Evolutionary conservation across 2,329 filamentous ascomycete species (phyloP), one percentile per base, ranked within the genome.

Genomic region (Aspergillus bombycis): DNA sequence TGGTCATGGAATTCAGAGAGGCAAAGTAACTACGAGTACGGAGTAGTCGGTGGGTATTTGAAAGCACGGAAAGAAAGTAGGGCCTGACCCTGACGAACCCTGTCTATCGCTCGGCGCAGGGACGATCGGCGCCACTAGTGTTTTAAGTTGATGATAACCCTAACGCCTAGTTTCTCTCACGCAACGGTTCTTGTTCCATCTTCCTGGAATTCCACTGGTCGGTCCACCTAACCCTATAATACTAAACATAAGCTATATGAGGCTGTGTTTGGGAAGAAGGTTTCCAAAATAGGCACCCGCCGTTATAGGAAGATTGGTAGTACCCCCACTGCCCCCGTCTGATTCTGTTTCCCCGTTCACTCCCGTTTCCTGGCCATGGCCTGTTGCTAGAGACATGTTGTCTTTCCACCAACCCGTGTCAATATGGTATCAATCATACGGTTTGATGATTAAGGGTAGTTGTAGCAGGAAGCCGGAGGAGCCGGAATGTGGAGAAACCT

Each of bases 401-500:
- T 41, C 19, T 4, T 19, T 3, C n/a, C 8, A 16, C 7, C 2
- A 9, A n/a, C 16, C 7, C 16, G 19, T 1, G 38, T 10, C 38
- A 19, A 16, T 41, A 41, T 10, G 8, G 6, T 10, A n/a, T n/a
- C 1, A 41, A 10, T 10, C 9, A 0, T 19, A 9, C 16, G 4
- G 14, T 10, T 4, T 4, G 10, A n/a, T 16, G 8, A n/a, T 41
- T 41, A 78, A 70, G 23, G 16, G 14, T 6, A n/a, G 36, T n/a
- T 6, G 2, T 23, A 21, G 12, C n/a, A 23, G 11, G 21, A 12
- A 23, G 9, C 43, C n/a, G 43, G 43, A 12, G 0, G 10, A 5
- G n/a, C n/a, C 43, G n/a, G 43, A 2, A 6, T 46, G n/a, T 14
- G 34, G 5, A 36, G 34, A 36, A 16, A 11, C 32, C 4, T 3